Base-by-base conservation (phyloP, 2,329 filamentous ascomycete genomes). In the Ophiognomonia clavigignenti-juglandacearum region DNA sequence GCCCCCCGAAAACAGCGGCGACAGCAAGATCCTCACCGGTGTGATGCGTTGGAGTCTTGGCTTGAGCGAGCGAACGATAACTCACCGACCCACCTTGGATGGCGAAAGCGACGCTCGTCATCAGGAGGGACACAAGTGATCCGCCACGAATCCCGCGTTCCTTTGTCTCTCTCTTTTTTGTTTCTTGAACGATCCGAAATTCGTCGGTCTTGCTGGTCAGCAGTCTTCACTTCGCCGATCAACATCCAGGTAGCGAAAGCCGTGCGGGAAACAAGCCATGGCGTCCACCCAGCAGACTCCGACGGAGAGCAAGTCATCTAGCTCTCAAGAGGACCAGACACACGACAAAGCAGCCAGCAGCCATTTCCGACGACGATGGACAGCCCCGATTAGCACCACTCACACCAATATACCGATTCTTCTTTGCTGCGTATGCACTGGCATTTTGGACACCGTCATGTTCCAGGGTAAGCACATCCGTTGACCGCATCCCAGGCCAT, bases 381-480 rank as follows among this genome's bases (percentile, higher is more conserved):
- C 8, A 14, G 32, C 27, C n/a, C 7, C 16, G 23, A 13, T 56
- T 31, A 51, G 55, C 4, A 26, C 36, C 19, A 41, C 35, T n/a
- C 37, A 43, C 2, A 51, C 45, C 31, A 48, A 56, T 16, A 18
- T 53, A 18, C 53, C 54, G 3, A 26, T 56, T 14, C 8, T 56
- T 19, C 37, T 43, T 3, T 53, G 53, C 23, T 56, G 54, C 20
- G 52, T 56, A 18, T 31, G 54, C 10, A 54, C 54, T 6, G 54
- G 54, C 3, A 46, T 56, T n/a, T 43, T 53, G 2, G 54, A 56
- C 20, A 54, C 51, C 14, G 55, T 53, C 18, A 47, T 56, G 41
- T 56, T 54, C 19, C 44, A 55, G 26, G 54, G 54, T 56, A 26
- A 52, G 49, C n/a, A 48, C 27, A 16, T 23, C 20, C 13, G 11